Conservation (phyloP, 2,329 filamentous ascomycete species). For the Aspergillus brasiliensis region DNA sequence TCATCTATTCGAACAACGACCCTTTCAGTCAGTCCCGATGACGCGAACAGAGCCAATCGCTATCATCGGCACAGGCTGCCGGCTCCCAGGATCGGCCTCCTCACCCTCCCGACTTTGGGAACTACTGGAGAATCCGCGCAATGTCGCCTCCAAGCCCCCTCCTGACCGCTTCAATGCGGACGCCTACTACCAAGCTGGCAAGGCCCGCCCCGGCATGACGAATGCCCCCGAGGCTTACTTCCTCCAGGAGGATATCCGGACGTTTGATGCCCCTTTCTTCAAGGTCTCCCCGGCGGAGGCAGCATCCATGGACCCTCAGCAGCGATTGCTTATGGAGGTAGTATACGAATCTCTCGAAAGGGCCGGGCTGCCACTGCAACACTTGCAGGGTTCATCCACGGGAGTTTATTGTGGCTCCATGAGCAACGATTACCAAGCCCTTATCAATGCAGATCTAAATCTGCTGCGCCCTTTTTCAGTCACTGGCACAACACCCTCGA, state of each 20-base stretch:
- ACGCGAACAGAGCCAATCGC: neutral
- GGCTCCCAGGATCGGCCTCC: neutral
- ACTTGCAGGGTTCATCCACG: conserved; percentile 25
- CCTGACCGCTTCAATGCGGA: neutral
- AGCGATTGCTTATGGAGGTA: conserved; percentile 32
- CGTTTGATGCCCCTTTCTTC: conserved; percentile 29
- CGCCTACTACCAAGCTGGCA: neutral
- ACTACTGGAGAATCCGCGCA: neutral
- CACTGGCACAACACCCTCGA: conserved; percentile 26
- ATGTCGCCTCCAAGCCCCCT: conserved; percentile 3
- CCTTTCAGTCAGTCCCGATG: neutral
- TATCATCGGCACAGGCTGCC: conserved; percentile 6
- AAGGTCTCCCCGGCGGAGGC: conserved; percentile 23
- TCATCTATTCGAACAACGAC: accelerated
- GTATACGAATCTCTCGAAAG: conserved; percentile 44
- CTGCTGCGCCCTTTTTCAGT: conserved; percentile 14
- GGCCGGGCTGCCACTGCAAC: conserved; percentile 17
- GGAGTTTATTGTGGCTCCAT: conserved; percentile 23
- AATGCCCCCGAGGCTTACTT: neutral
- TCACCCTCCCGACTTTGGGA: conserved; percentile 6
- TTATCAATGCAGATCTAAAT: conserved; percentile 19
- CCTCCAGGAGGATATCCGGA: neutral
- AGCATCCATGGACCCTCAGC: conserved; percentile 37
- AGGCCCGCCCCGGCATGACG: neutral
- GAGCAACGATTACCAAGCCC: conserved; percentile 24